Evolutionary conservation across 176 grass and related monocot species (phyloP), one percentile per base, ranked within the genome.

Genomic region (Oryza glaberrima): DNA sequence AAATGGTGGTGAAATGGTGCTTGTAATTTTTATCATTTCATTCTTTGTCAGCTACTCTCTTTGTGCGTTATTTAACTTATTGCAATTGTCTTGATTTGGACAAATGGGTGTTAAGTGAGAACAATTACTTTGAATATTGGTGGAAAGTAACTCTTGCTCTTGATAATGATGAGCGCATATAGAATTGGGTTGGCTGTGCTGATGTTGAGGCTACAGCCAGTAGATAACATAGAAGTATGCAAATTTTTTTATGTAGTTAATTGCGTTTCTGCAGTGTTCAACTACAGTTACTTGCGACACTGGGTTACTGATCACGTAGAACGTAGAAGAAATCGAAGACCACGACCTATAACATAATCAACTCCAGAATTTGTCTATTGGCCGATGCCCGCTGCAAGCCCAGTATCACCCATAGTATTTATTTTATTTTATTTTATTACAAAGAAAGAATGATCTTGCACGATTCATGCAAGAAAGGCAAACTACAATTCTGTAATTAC

Each of bases 1-100:
- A 86, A 12, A 82, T 70, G 41, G 41, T 77, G 61, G 82, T 69
- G 86, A 85, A 38, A 32, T 23, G 5, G 67, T 26, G 67, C 82
- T 64, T 88, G 82, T 85, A 91, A 49, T 88, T 85, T 72, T 85
- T 30, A 60, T 85, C 82, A 61, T 88, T 85, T 85, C 46, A 88
- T 85, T 82, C 61, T 81, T 91, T 88, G 45, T 4, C 56, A 77
- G 67, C 35, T 11, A 77, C 78, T 88, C 35, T 84, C 73, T 79
- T 84, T 23, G 46, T 81, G 74, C 72, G 16, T 89, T 84, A 63
- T 73, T 84, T 52, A 64, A 83, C 75, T 63, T 79, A 51, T 80
- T 48, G 32, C 80, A 76, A 75, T 44, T 87, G 84, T 75, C 73
- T 48, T 75, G 76, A 82, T 85, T 78, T 78, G 82, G 86, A 91